Evolutionary conservation across 176 grass and related monocot genomes (phyloP).

Genomic region (Poa annua): DNA sequence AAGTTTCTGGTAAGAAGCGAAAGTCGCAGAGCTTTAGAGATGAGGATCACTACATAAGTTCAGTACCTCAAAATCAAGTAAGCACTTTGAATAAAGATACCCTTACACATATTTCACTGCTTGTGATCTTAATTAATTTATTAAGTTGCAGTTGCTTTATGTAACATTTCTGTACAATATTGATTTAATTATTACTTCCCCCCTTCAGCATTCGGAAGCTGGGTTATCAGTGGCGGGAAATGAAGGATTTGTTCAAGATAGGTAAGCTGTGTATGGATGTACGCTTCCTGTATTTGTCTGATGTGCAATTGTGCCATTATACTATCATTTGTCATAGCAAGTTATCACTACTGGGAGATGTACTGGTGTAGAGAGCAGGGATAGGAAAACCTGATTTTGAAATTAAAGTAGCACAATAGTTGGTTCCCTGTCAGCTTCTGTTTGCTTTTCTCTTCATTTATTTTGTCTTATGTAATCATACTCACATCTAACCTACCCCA

Average conservation of each 20-base stretch:
- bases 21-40: conserved; percentile 79
- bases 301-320: conserved; percentile 16
- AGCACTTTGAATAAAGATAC: conserved; percentile 1
- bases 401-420: neutral
- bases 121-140: conserved; percentile 29
- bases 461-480: conserved; percentile 22
- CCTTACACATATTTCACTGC: neutral
- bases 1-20: conserved; percentile 73
- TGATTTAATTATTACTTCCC: neutral
- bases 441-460: conserved; percentile 1
- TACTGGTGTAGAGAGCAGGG: conserved; percentile 6
- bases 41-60: conserved; percentile 93
- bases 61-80: conserved; percentile 94
- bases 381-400: neutral
- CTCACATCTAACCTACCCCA: neutral
- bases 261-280: conserved; percentile 37
- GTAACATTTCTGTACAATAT: conserved; percentile 13
- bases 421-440: neutral
- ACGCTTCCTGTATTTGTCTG: conserved; percentile 10
- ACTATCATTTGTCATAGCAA: neutral
- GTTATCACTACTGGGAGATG: conserved; percentile 9
- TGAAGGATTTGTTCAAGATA: conserved; percentile 81
- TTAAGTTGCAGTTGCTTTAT: conserved; percentile 21
- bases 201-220: conserved; percentile 85
- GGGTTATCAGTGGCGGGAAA: conserved; percentile 74